These are phyloP conservation scores for Thielaviopsis musarum DNA, from an alignment of 2,329 filamentous ascomycete genomes.

Conservation along the genomic window DNA sequence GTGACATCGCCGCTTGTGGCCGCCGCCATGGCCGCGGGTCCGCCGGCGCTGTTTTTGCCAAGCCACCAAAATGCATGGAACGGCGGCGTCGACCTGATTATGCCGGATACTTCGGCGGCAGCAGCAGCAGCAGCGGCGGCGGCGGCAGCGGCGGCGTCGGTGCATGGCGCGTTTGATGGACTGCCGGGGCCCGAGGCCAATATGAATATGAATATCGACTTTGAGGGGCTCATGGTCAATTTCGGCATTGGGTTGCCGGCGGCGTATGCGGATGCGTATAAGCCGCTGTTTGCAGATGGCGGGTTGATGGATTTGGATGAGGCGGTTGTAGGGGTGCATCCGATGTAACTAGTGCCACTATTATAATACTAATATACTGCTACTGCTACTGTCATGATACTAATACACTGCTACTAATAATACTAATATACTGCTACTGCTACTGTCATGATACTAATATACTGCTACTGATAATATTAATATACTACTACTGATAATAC, in stretches of 20 bases:
- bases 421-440: too few species aligned
- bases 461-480: too few species aligned
- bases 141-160: too few species aligned
- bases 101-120: neutral
- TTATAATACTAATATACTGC: too few species aligned
- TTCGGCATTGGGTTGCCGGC: conserved; percentile 12
- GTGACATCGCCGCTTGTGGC: neutral
- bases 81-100: neutral
- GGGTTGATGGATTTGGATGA: conserved; percentile 2
- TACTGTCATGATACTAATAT: too few species aligned
- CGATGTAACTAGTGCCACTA: too few species aligned
- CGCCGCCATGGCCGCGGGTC: too few species aligned
- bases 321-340: neutral
- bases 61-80: neutral
- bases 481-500: too few species aligned
- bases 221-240: conserved; percentile 12
- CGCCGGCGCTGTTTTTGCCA: too few species aligned
- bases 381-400: too few species aligned
- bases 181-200: neutral
- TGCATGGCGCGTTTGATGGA: too few species aligned
- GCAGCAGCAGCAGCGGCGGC: neutral
- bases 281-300: conserved; percentile 1
- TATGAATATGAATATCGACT: conserved; percentile 10
- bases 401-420: too few species aligned
- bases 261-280: conserved; percentile 9